phyloP scores from a whole-genome alignment of 73 alveolate species.

The Paramecium caudatum region DNA sequence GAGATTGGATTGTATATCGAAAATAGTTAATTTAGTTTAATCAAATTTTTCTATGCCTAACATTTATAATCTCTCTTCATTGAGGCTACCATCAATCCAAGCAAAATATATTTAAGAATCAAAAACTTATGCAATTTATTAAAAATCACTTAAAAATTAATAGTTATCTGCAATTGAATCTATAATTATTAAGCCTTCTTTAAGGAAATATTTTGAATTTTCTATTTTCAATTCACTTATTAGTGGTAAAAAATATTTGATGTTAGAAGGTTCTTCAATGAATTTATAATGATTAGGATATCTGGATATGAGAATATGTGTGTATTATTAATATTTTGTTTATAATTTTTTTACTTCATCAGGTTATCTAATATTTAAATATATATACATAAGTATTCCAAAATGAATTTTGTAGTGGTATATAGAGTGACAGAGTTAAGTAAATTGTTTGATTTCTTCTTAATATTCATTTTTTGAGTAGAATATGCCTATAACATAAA shows the following conservation, averaged over 20 bases:
- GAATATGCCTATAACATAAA: not conserved
- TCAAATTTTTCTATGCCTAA: conserved; percentile 65
- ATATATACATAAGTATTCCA: conserved; percentile 6
- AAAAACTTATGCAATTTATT: not conserved
- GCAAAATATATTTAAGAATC: not conserved
- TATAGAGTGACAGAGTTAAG: not conserved
- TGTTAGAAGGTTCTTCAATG: not conserved
- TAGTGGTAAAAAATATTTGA: not conserved
- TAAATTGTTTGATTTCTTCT: not conserved
- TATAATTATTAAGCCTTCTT: not conserved
- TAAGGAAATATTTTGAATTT: not conserved
- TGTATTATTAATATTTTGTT: not conserved
- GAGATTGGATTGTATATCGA: not conserved
- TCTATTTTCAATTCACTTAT: not conserved
- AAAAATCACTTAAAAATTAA: not conserved
- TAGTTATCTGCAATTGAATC: conserved; percentile 15
- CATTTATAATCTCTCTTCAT: conserved; percentile 60
- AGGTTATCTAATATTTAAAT: no score
- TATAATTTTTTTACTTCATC: no score
- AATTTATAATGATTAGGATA: conserved; percentile 2
- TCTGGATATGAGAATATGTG: not conserved
- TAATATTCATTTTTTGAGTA: not conserved
- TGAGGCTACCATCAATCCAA: conserved; percentile 52
- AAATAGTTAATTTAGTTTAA: conserved; percentile 3
- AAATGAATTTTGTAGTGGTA: not conserved